Evolutionary conservation across 2,329 filamentous ascomycete genomes (phyloP), one percentile per base, ranked within the genome.

Genomic region (Pestalotiopsis sp.): DNA sequence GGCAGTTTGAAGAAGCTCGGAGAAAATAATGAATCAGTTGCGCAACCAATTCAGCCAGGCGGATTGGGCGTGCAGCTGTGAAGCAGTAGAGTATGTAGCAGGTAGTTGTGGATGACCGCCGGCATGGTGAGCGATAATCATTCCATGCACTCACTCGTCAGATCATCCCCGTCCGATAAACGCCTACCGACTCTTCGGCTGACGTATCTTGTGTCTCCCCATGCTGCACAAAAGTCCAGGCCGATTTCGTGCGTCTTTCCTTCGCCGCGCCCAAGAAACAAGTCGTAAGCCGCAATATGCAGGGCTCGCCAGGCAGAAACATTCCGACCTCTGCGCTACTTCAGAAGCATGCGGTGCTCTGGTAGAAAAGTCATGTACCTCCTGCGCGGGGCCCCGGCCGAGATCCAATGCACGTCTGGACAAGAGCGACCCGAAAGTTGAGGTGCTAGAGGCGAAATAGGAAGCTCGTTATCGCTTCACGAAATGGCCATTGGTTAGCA

Each of bases 371-470:
- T 14, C n/a, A 63, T 10, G 56, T 20, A 65, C 52, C 40, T 65
- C 52, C 40, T 39, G 26, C 14, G 48, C 48, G 62, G 62, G 62
- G 62, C 14, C 26, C 26, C 40, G 13, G 38, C 11, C 3, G 35
- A 14, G 22, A 13, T 52, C 22, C 62, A 65, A 65, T 44, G 24
- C 30, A 30, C 22, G 11, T 24, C 20, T 57, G 38, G n/a, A 6
- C 10, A 52, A 48, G n/a, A 14, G 6, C 40, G 20, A 38, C 26
- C 58, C n/a, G 35, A 40, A 60, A 22, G 60, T 44, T 20, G 60
- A 30, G 44, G 44, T 52, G 35, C 62, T 65, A 65, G 62, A 30
- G 20, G 40, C 62, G 14, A 65, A 65, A 55, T 35, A 65, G 62
- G 62, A 55, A 65, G 62, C 44, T 56, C 62, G 30, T n/a, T 39